Percentiles rank a stretch among this genome's conserved stretches.
These are phyloP conservation scores for Penicillium parvum DNA, from an alignment of 495 filamentous ascomycete genomes.

Conservation along the genomic window DNA sequence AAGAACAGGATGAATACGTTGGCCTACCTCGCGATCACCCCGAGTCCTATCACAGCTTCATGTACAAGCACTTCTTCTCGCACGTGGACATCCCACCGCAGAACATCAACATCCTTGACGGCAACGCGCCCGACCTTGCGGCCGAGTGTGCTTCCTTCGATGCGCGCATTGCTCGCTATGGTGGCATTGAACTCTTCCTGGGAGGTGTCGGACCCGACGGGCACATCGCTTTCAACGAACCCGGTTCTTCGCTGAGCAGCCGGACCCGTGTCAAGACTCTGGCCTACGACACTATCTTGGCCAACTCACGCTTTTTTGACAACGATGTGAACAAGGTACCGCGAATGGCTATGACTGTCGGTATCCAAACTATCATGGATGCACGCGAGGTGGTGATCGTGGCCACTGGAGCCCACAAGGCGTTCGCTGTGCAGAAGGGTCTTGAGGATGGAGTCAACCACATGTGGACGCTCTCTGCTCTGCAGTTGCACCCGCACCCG, in stretches of 20 bases:
- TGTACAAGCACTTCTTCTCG: slow-evolving; percentile 88
- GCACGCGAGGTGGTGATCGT: slow-evolving; percentile 78
- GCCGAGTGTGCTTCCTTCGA: slow-evolving; percentile 78
- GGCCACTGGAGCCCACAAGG: slow-evolving; percentile 75
- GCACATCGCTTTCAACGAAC: slow-evolving; percentile 89
- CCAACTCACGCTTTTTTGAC: slow-evolving; percentile 79
- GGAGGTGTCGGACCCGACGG: slow-evolving; percentile 83
- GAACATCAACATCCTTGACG: slow-evolving; percentile 84
- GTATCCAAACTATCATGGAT: slow-evolving; percentile 82
- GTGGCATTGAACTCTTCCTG: slow-evolving; percentile 82
- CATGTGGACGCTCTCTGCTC: slow-evolving; percentile 81
- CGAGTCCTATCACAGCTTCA: slow-evolving; percentile 82
- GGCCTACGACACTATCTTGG: slow-evolving; percentile 80
- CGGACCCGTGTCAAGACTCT: slow-evolving; percentile 82
- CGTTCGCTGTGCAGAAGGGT: slow-evolving; percentile 73
- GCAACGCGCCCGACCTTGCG: slow-evolving; percentile 69
- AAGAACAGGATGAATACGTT: slow-evolving; percentile 74
- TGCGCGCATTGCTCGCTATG: slow-evolving; percentile 65
- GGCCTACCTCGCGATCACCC: slow-evolving; percentile 77
- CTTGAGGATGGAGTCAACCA: slow-evolving; percentile 81
- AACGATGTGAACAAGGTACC: slow-evolving; percentile 70
- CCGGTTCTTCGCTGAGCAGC: slow-evolving; percentile 72
- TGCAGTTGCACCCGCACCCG: slow-evolving; percentile 76
- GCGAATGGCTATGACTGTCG: slow-evolving; percentile 79
- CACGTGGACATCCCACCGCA: slow-evolving; percentile 76